Evolutionary conservation across 2,329 filamentous ascomycete genomes (phyloP), one percentile per base, ranked within the genome.

Genomic region (Myriosclerotinia curreyana): DNA sequence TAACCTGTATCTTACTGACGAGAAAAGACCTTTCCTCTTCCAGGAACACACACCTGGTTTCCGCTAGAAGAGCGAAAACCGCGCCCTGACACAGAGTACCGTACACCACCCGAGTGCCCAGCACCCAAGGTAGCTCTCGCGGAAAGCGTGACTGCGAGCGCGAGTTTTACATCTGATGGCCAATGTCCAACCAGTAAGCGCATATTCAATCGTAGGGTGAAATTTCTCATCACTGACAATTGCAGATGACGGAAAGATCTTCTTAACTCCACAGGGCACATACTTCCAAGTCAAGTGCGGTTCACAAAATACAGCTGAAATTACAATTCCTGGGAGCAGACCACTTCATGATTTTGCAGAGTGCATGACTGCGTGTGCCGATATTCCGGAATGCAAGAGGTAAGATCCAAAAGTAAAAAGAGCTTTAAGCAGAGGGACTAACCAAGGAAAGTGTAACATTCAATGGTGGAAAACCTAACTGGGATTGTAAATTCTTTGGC

Each of bases 11-110:
- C 34, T 22, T 11, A 59, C 55, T 59, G 31, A 59, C 55, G 20
- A 38, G 14, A 48, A 20, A 59, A 59, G 55, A 59, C 55, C 0
- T 59, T 59, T 20, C 55, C 55, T 4, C 44, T 59, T 25, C 1
- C 55, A 49, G 55, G 55, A 48, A 59, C 55, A 3, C 55, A 59
- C n/a, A 59, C 55, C 28, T 59, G 55, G 55, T 59, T 59, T 38
- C 55, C 55, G 22, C 42, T 59, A 8, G 55, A 59, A 38, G 55
- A 59, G 31, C 28, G 55, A 2, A 59, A 22, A 2, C 42, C 36
- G 55, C 55, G 55, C 17, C 55, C 55, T 0, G 42, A 59, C 2
- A 49, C 44, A 48, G 55, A 59, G 8, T 48, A 36, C 14, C 55
- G 55, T 31, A 48, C 55, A 5, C 55, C 55, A 14, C 55, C 55